Base-by-base conservation (phyloP, 345 rosid species). In the Lagerstroemia speciosa region DNA sequence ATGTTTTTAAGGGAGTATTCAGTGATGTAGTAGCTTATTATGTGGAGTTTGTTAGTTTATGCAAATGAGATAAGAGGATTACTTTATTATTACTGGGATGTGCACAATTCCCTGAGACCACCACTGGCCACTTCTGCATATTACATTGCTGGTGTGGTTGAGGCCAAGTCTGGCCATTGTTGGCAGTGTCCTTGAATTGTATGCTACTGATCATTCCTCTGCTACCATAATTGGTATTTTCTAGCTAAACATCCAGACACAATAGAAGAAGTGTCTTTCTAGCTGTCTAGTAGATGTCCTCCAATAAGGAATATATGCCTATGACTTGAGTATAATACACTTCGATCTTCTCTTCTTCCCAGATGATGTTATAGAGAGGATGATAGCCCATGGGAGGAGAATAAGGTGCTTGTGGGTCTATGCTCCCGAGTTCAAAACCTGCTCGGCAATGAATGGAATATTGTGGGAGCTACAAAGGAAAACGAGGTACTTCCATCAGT, bases 381-480 rank as follows among this genome's bases (percentile, higher is more conserved):
- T 94, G 90, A 83, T 94, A 78, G 81, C 82, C 17, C 83, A 78
- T 2, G 97, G 97, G 53, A 78, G 87, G 73, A 77, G 79, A 76
- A 73, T 89, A 22, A 80, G 96, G 70, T 94, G 99, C 78, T 71
- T 94, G 73, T 91, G 91, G 81, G 93, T 80, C 55, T 94, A 94
- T 64, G 84, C 87, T 50, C 78, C 87, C 37, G 97, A 88, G 52
- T 75, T 83, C 0, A 86, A 82, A 52, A 70, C 74, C 1, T 94
- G 99, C 71, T 91, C 97, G 57, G 91, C 97, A 31, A 87, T 84
- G 78, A 80, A 71, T 77, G 99, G 93, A 69, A 78, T 94, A 69
- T 12, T 94, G 71, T 91, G 96, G 99, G 97, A 94, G 75, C 93
- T 94, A 71, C 99, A 91, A 73, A 86, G 93, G 69, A 94, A 89